Evolutionary conservation across 805 yeast species (phyloP).

Genomic region (Blastobotrys terrestris): DNA sequence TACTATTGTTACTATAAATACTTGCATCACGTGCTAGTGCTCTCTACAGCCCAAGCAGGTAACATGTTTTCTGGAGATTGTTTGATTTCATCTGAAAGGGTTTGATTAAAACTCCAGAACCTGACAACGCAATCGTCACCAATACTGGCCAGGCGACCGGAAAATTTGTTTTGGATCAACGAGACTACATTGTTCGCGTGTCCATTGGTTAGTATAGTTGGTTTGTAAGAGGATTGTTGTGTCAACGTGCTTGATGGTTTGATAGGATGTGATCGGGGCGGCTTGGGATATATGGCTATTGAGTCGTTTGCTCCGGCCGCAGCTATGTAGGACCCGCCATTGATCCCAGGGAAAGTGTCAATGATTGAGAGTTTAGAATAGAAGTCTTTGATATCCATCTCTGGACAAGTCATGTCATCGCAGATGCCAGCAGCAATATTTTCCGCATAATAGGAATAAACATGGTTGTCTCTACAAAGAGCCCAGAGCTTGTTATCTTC

Average conservation of each 20-base stretch:
- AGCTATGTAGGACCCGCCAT: conserved; percentile 15
- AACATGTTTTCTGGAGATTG: neutral
- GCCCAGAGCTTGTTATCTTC: conserved; percentile 21
- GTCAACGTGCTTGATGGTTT: neutral
- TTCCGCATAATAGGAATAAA: conserved; percentile 13
- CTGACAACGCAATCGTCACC: conserved; percentile 15
- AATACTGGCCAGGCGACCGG: conserved; percentile 13
- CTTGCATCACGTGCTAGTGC: neutral
- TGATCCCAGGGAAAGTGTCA: conserved; percentile 4
- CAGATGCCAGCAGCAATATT: conserved; percentile 3
- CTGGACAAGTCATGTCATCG: conserved; percentile 8
- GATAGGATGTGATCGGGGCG: conserved; percentile 2
- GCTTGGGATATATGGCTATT: conserved; percentile 13
- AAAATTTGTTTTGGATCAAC: neutral
- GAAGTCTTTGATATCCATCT: conserved; percentile 17
- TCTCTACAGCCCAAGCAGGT: neutral
- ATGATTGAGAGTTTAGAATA: conserved; percentile 16
- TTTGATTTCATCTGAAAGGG: conserved; percentile 1
- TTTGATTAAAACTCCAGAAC: conserved; percentile 8
- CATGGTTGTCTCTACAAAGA: conserved; percentile 12
- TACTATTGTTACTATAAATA: too few species aligned
- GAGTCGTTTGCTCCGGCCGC: conserved; percentile 18
- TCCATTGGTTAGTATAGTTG: conserved; percentile 10
- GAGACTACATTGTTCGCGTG: conserved; percentile 4
- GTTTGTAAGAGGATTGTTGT: neutral